Evolutionary conservation across 305 asterid genomes (phyloP).

Genomic region (Solanum hybrid): DNA sequence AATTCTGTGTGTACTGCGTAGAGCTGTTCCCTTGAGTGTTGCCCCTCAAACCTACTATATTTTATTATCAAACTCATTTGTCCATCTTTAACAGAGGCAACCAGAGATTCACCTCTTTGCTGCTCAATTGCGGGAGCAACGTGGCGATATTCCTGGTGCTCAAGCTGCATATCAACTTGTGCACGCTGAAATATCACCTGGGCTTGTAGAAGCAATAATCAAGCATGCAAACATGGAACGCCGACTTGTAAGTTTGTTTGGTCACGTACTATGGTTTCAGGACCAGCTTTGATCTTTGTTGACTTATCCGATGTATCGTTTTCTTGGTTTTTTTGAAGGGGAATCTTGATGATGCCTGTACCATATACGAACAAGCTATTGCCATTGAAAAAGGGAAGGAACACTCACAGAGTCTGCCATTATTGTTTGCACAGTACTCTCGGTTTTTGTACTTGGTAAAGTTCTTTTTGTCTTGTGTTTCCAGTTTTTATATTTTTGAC

Average conservation of each 20-base stretch:
- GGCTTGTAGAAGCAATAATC: slow-evolving; percentile 86
- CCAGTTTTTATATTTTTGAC: neutral
- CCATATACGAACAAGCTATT: slow-evolving; percentile 86
- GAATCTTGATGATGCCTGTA: slow-evolving; percentile 71
- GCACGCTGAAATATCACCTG: slow-evolving; percentile 91
- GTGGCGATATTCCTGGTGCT: slow-evolving; percentile 76
- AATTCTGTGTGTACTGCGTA: neutral
- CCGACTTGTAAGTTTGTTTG: slow-evolving; percentile 52
- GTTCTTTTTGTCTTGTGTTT: slow-evolving; percentile 3
- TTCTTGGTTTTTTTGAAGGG: slow-evolving; percentile 38
- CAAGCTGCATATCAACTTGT: slow-evolving; percentile 88
- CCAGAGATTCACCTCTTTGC: slow-evolving; percentile 97
- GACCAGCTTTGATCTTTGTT: neutral
- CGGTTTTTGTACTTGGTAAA: slow-evolving; percentile 79
- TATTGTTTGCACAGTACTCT: slow-evolving; percentile 83
- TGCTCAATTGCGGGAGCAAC: slow-evolving; percentile 88
- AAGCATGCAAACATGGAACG: slow-evolving; percentile 98
- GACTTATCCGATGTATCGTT: neutral
- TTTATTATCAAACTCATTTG: neutral
- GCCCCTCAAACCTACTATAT: neutral
- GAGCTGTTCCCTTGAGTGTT: neutral
- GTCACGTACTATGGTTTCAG: neutral
- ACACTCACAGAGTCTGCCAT: slow-evolving; percentile 78
- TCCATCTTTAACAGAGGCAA: slow-evolving; percentile 58
- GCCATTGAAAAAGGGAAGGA: slow-evolving; percentile 96